Conservation (phyloP, 208 protist species). For the Trypanosoma melophagium region DNA sequence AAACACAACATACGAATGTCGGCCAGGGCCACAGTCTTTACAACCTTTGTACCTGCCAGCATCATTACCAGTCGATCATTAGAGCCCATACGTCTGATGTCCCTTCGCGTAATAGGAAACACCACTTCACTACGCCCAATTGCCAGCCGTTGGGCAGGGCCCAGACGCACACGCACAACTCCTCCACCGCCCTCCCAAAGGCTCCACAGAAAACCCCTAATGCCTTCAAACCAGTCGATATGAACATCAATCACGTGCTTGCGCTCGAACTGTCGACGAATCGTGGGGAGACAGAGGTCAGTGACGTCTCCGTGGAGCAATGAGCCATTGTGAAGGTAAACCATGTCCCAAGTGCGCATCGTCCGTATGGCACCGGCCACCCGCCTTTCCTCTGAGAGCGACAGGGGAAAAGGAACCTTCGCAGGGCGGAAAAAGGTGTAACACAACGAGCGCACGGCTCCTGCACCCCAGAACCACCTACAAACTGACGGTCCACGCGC, state of each 20-base stretch:
- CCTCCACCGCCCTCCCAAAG: conserved; percentile 28
- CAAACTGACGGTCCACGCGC: conserved; percentile 24
- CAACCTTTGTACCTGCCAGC: conserved; percentile 41
- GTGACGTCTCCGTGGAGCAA: conserved; percentile 72
- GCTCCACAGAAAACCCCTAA: conserved; percentile 42
- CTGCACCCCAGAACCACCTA: conserved; percentile 15
- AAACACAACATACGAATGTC: conserved; percentile 60
- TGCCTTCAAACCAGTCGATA: conserved; percentile 63
- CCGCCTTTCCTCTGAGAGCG: conserved; percentile 21
- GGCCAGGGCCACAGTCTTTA: conserved; percentile 39
- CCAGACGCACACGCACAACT: conserved; percentile 30
- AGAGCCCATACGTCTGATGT: conserved; percentile 26
- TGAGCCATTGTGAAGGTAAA: conserved; percentile 70
- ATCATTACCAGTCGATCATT: conserved; percentile 71
- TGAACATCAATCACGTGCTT: conserved; percentile 70
- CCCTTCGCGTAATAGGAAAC: conserved; percentile 32
- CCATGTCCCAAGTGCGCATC: conserved; percentile 85
- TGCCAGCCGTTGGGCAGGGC: conserved; percentile 58
- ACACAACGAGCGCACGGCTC: background rate
- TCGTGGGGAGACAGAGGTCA: conserved; percentile 47
- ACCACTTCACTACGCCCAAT: conserved; percentile 61
- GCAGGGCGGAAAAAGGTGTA: background rate
- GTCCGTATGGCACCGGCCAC: conserved; percentile 55
- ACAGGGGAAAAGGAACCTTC: conserved; percentile 7
- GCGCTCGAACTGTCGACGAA: conserved; percentile 57